Conservation (phyloP, 2,329 filamentous ascomycete species). For the Pseudogymnoascus sp. region DNA sequence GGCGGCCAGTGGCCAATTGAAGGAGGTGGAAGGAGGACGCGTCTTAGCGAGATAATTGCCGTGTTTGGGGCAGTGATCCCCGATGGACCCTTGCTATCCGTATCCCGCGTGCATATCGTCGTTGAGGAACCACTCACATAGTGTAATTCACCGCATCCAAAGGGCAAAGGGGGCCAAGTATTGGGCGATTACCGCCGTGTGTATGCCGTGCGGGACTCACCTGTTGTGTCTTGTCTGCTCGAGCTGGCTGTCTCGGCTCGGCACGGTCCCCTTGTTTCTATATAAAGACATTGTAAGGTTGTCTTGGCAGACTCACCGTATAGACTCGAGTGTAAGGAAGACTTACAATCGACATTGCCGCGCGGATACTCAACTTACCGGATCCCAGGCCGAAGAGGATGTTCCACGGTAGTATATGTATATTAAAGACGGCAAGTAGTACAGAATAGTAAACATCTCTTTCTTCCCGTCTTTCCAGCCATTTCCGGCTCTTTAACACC, state of each 20-base stretch:
- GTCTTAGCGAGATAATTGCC: background rate
- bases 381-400: background rate
- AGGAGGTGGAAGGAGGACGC: background rate
- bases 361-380: background rate
- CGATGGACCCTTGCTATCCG: background rate
- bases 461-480: background rate
- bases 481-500: background rate
- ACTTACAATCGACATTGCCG: background rate
- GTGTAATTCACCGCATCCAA: background rate
- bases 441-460: background rate
- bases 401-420: background rate
- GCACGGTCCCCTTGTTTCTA: background rate
- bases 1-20: background rate
- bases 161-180: background rate
- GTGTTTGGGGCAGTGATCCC: background rate
- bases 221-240: background rate
- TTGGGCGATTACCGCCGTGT: background rate
- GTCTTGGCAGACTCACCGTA: background rate
- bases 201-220: background rate
- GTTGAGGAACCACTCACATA: background rate
- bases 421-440: background rate
- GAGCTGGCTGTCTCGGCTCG: background rate
- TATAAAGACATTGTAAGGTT: background rate
- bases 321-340: background rate
- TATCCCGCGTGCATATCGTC: background rate